These are phyloP conservation scores for Hypomontagnella monticulosa DNA, from an alignment of 495 filamentous ascomycete species.

Conservation along the genomic window DNA sequence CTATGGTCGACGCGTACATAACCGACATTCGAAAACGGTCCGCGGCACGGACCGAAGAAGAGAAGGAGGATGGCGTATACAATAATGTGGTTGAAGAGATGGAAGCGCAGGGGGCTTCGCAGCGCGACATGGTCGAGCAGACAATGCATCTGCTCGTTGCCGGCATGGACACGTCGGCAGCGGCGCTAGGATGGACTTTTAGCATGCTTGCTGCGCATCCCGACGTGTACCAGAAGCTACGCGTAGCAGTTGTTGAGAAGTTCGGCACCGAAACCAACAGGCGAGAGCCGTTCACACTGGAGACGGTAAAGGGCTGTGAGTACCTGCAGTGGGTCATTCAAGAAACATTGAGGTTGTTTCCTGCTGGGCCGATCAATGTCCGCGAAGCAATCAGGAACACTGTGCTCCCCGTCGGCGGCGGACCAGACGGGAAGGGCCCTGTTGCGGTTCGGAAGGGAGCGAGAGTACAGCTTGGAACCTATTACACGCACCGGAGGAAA, in stretches of 20 bases:
- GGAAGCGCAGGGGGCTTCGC: conserved; percentile 37
- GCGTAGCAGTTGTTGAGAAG: conserved; percentile 54
- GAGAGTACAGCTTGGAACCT: conserved; percentile 12
- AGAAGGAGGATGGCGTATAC: conserved; percentile 27
- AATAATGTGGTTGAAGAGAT: conserved; percentile 52
- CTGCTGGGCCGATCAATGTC: conserved; percentile 47
- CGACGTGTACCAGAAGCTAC: conserved; percentile 60
- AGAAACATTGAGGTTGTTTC: conserved; percentile 52
- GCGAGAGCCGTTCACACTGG: conserved; percentile 51
- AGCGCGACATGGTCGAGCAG: conserved; percentile 54
- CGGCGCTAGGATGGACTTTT: conserved; percentile 64
- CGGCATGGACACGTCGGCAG: conserved; percentile 63
- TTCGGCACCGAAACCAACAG: conserved; percentile 56
- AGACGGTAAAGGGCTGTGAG: conserved; percentile 52
- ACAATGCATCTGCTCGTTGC: conserved; percentile 67
- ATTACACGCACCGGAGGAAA: conserved; percentile 49
- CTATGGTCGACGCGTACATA: conserved; percentile 22
- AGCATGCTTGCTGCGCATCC: conserved; percentile 60
- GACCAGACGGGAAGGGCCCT: conserved; percentile 54
- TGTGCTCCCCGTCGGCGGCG: conserved; percentile 56
- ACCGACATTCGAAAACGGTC: conserved; percentile 10
- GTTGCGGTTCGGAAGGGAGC: conserved; percentile 20
- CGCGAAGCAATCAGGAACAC: conserved; percentile 55
- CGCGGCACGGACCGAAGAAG: conserved; percentile 11
- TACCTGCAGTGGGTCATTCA: conserved; percentile 60